phyloP scores from a whole-genome alignment of 441 rosid genomes.

The Pelargonium myrrhifolium region DNA sequence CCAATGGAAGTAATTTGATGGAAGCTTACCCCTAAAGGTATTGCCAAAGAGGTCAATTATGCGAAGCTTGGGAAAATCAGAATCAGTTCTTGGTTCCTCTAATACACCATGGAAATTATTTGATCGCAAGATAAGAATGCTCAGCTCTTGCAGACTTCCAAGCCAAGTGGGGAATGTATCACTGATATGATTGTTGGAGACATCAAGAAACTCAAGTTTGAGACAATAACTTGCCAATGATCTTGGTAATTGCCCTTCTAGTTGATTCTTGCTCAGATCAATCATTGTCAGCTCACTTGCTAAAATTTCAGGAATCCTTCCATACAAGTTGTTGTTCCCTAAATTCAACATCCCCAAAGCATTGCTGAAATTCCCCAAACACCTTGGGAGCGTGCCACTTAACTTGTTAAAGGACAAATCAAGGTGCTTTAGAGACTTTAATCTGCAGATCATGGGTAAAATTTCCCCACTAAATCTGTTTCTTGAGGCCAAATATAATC shows the following conservation, averaged over 20 bases:
- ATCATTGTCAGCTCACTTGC: constrained; percentile 11
- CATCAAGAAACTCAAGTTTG: constrained; percentile 10
- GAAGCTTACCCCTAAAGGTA: neutral
- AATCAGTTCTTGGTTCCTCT: neutral
- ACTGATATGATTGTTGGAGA: neutral
- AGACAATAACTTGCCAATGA: constrained; percentile 18
- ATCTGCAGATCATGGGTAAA: constrained; percentile 19
- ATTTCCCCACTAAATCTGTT: constrained; percentile 17
- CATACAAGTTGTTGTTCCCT: constrained; percentile 4
- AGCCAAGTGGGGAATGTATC: constrained; percentile 13
- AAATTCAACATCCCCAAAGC: constrained; percentile 11
- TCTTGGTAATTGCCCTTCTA: constrained; percentile 15
- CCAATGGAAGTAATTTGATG: neutral
- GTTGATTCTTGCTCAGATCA: constrained; percentile 17
- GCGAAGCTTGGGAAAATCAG: neutral
- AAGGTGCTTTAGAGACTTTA: constrained; percentile 11
- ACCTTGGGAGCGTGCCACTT: constrained; percentile 18
- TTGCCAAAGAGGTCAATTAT: neutral
- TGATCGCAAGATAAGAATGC: neutral
- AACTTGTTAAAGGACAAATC: constrained; percentile 24
- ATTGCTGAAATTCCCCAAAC: constrained; percentile 13
- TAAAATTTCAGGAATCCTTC: neutral
- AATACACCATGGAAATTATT: neutral
- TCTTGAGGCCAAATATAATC: neutral
- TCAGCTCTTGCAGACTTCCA: neutral